Base-by-base conservation (phyloP, 148 eudicot genomes). In the Rhododendron ovatum region DNA sequence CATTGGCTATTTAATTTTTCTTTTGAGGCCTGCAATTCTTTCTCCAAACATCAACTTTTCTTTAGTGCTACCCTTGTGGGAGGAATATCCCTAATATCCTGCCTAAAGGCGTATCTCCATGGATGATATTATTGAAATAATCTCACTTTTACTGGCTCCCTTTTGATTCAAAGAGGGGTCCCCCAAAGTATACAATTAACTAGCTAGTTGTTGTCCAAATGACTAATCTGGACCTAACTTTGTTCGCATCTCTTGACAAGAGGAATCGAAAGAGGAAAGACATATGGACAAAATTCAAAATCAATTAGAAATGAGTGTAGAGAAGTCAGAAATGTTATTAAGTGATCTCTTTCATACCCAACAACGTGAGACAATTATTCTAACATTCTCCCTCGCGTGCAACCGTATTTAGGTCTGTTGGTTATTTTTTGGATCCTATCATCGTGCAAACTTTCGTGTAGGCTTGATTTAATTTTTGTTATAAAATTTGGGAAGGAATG, bases 21-120 rank as follows among this genome's bases (percentile, higher is more conserved):
- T 82, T 35, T 57, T 0, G 26, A 37, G 48, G 26, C 73, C 84
- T 63, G 77, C 8, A 63, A 67, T 33, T 53, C 67, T 83, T 83
- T 83, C 33, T 45, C 77, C 51, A 17, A 39, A 67, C 85, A 83
- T 83, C 35, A 61, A 61, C 24, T 48, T 63, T 39, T 41, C 53
- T 82, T 63, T 61, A 28, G 28, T 65, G 85, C 45, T 26, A 65
- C 20, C 77, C 69, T 41, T 15, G 41, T 26, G 76, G 53, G 71
- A 82, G 18, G 9, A 61, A 83, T 83, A 83, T 83, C 77, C 77
- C 85, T 7, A n/a, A 17, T 83, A 24, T 83, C 77, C 85, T 83
- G 77, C 85, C 67, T 83, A 67, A 67, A 28, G 67, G 75, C 2
- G 18, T 26, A 50, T 55, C 20, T 24, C 26, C 71, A 55, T 24